Percentiles rank a stretch among this genome's conserved stretches.
Evolutionary conservation across 495 filamentous ascomycete genomes (phyloP).

Genomic region (Penicillium samsonianum): DNA sequence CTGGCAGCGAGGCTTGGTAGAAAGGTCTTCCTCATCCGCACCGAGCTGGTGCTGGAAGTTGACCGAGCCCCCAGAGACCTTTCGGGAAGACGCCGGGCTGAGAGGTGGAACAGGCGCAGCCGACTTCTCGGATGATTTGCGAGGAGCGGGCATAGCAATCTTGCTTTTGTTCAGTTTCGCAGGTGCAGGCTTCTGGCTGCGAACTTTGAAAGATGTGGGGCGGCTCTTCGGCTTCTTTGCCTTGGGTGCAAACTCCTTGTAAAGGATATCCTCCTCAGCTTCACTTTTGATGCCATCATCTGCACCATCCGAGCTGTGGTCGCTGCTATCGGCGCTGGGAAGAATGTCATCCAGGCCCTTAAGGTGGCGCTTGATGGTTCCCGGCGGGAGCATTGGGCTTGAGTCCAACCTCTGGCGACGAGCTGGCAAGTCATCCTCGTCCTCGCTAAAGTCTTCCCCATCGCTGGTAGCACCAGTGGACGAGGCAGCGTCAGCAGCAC

Average conservation of each 20-base stretch:
- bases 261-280: constrained; percentile 47
- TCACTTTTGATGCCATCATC: constrained; percentile 58
- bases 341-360: constrained; percentile 63
- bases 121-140: constrained; percentile 60
- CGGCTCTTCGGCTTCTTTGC: constrained; percentile 50
- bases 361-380: constrained; percentile 52
- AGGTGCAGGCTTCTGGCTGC: constrained; percentile 39
- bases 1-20: constrained; percentile 94
- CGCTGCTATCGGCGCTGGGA: constrained; percentile 67
- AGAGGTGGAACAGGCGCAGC: constrained; percentile 33
- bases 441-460: constrained; percentile 74
- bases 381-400: constrained; percentile 54
- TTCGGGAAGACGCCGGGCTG: constrained; percentile 71
- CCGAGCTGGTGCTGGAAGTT: constrained; percentile 71
- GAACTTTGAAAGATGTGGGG: constrained; percentile 36
- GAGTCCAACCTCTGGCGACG: constrained; percentile 62
- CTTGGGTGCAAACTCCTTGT: constrained; percentile 45
- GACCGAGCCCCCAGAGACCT: constrained; percentile 67
- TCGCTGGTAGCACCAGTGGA: constrained; percentile 81
- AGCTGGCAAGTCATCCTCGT: constrained; percentile 63
- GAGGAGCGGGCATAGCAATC: constrained; percentile 32
- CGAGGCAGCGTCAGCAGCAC: constrained; percentile 80
- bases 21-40: constrained; percentile 85
- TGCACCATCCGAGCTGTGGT: constrained; percentile 64
- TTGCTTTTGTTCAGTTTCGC: constrained; percentile 46